phyloP scores from a whole-genome alignment of 2,329 filamentous ascomycete species.

The Passalora sequoiae region DNA sequence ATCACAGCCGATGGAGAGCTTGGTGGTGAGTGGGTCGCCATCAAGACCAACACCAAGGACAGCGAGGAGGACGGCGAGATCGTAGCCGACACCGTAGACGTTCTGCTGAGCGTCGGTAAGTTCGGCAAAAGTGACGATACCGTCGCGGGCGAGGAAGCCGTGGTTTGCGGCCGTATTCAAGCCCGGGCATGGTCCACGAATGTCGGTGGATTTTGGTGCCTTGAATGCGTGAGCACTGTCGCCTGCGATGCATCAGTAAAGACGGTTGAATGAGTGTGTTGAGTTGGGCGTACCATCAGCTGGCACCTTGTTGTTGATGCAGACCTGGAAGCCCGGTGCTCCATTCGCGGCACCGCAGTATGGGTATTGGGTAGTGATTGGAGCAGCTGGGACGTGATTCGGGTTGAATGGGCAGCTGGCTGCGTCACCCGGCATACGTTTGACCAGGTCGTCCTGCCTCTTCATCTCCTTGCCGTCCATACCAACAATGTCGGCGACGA shows the following conservation, averaged over 20 bases:
- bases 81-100: slow-evolving; percentile 44
- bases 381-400: slow-evolving; percentile 36
- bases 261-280: slow-evolving; percentile 29
- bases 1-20: slow-evolving; percentile 43
- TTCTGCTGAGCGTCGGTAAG: slow-evolving; percentile 44
- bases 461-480: slow-evolving; percentile 14
- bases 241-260: slow-evolving; percentile 21
- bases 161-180: slow-evolving; percentile 17
- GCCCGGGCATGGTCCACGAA: slow-evolving; percentile 35
- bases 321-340: slow-evolving; percentile 39
- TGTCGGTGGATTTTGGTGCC: slow-evolving; percentile 36
- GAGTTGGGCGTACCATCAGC: slow-evolving; percentile 34
- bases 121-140: slow-evolving; percentile 38
- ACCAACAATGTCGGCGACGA: slow-evolving; percentile 30
- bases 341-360: slow-evolving; percentile 39
- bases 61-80: slow-evolving; percentile 39
- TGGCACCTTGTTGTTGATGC: slow-evolving; percentile 32
- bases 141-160: slow-evolving; percentile 41
- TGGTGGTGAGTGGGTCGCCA: slow-evolving; percentile 39
- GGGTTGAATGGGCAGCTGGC: slow-evolving; percentile 38
- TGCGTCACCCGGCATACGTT: slow-evolving; percentile 15
- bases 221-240: slow-evolving; percentile 38
- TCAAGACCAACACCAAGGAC: slow-evolving; percentile 39
- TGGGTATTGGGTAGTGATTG: slow-evolving; percentile 34
- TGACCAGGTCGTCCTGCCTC: slow-evolving; percentile 35